Percentiles rank a stretch among this genome's conserved stretches.
Evolutionary conservation across 1,284 basidiomycete species (phyloP).

Genomic region (Anthracocystis setariae): DNA sequence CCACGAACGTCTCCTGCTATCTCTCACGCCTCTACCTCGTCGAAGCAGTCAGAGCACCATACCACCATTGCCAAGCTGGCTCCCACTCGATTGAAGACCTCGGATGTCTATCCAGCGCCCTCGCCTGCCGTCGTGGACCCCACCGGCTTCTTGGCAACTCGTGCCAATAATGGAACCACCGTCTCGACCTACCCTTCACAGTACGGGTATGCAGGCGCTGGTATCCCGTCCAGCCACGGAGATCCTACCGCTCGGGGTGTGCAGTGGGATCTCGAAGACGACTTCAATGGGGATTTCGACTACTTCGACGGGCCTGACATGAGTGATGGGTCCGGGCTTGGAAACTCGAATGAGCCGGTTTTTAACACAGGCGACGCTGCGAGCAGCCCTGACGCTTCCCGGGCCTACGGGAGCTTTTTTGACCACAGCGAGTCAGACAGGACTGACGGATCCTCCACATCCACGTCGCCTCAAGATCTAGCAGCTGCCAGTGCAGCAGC

Average conservation of each 20-base stretch:
- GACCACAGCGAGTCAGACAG: conserved; percentile 53
- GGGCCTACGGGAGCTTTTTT: conserved; percentile 51
- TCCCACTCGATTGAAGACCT: conserved; percentile 89
- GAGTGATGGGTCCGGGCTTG: conserved; percentile 28
- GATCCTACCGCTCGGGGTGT: conserved; percentile 47
- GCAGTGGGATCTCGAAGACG: conserved; percentile 68
- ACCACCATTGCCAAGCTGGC: conserved; percentile 86
- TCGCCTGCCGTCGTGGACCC: conserved; percentile 76
- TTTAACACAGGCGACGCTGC: conserved; percentile 55
- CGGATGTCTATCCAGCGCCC: conserved; percentile 69
- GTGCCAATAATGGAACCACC: conserved; percentile 39
- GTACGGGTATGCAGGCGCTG: conserved; percentile 46
- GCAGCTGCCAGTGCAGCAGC: conserved; percentile 15
- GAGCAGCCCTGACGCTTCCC: conserved; percentile 51
- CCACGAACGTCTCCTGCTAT: conserved; percentile 44
- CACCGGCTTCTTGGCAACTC: conserved; percentile 54
- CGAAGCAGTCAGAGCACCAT: conserved; percentile 28
- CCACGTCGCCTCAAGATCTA: conserved; percentile 52
- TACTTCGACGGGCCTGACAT: conserved; percentile 75
- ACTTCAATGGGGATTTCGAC: conserved; percentile 74
- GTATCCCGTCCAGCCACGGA: conserved; percentile 23
- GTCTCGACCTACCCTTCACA: conserved; percentile 38
- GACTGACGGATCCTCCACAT: conserved; percentile 45
- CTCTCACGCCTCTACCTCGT: conserved; percentile 38
- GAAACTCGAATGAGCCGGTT: conserved; percentile 37